Base-by-base conservation (phyloP, 192 early-diverging fungal species). In the Coemansia sp. region DNA sequence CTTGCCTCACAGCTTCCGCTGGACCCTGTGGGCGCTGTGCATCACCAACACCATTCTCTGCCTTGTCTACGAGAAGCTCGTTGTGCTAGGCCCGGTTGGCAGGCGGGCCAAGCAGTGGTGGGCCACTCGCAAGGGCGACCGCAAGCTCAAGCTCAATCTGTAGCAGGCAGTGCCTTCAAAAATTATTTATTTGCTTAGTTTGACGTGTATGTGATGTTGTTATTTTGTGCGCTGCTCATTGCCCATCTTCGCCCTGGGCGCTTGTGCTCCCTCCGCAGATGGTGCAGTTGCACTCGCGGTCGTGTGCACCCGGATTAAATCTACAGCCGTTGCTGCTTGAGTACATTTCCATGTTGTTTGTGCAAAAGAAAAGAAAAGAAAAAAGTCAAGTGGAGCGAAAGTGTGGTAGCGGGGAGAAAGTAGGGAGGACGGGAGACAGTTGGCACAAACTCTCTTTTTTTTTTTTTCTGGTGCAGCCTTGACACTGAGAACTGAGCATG, bases 1-100 rank as follows among this genome's bases (percentile, higher is more conserved):
- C 11, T 64, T 94, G 58, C 92, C 92, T 20, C 74, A 45, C 25
- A 36, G 59, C 24, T 89, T 90, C 76, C 74, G 92, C 22, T 87
- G 82, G 78, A 64, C 79, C 24, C 76, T 93, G 43, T 92, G 86
- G 86, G 83, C 64, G 0, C 80, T 71, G 35, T 69, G 77, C 10
- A 46, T 84, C 4, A 68, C 60, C 29, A 87, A 87, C 29, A 65
- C 78, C 24, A 36, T 76, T 8, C 53, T 69, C n/a, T 80, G 71
- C 25, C 47, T 85, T 27, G 59, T 77, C 8, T 87, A 77, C 64
- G 86, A 89, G 59, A 73, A 76, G 37, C 58, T 87, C 15, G 78
- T 86, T 22, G 82, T 89, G 19, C 76, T 87, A 20, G 82, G 87
- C 24, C 67, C 87, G 14, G 84, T 75, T 22, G 70, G 86, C 53